These are phyloP conservation scores for Herpetomonas samuelpessoai DNA, from an alignment of 208 protist species.

Conservation along the genomic window DNA sequence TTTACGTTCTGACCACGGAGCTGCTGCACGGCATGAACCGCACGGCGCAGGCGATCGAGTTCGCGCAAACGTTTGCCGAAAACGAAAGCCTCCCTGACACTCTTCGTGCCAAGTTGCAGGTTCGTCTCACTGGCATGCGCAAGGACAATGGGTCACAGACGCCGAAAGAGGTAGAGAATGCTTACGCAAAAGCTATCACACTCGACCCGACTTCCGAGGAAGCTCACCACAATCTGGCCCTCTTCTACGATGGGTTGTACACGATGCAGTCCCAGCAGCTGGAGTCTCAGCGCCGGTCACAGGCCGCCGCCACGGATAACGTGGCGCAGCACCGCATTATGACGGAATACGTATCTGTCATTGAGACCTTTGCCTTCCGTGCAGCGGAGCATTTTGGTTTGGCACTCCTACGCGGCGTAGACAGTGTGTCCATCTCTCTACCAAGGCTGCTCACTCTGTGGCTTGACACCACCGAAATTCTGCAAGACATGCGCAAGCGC, in stretches of 20 bases:
- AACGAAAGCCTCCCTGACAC: conserved; percentile 22
- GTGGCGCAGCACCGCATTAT: neutral
- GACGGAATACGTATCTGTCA: conserved; percentile 2
- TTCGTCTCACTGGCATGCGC: conserved; percentile 78
- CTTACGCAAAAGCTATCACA: conserved; percentile 69
- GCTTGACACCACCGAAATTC: conserved; percentile 71
- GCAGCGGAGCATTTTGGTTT: conserved; percentile 85
- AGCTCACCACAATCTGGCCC: conserved; percentile 88
- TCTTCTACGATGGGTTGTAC: conserved; percentile 93
- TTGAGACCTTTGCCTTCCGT: conserved; percentile 38
- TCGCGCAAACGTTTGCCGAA: conserved; percentile 49
- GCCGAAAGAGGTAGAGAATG: conserved; percentile 73
- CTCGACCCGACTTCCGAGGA: conserved; percentile 77
- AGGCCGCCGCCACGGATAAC: conserved; percentile 7
- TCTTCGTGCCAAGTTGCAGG: conserved; percentile 61
- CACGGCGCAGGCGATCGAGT: conserved; percentile 71
- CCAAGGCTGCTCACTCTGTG: conserved; percentile 96
- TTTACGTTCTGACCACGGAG: conserved; percentile 83
- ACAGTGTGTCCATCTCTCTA: conserved; percentile 91
- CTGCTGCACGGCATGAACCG: conserved; percentile 84
- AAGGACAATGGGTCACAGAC: conserved; percentile 68
- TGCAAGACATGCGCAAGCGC: conserved; percentile 15
- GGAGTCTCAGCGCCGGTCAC: conserved; percentile 3
- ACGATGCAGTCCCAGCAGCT: conserved; percentile 3
- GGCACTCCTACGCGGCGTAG: conserved; percentile 72